phyloP scores from a whole-genome alignment of 805 yeast genomes.

The Candida nitratophila region DNA sequence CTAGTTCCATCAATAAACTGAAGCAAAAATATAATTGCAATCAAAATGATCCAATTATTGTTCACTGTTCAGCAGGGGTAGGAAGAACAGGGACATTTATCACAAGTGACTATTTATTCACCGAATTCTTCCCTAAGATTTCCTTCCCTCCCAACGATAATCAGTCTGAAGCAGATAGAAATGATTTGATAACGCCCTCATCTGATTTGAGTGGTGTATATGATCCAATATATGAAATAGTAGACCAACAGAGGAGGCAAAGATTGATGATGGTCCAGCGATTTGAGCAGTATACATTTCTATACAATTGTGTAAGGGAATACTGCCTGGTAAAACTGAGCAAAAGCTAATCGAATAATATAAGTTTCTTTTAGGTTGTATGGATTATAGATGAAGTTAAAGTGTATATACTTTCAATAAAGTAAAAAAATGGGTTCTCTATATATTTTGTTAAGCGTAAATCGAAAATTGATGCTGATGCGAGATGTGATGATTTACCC shows the following conservation, averaged over 20 bases:
- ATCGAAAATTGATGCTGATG: too few relatives aligned
- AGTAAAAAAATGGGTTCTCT: too few relatives aligned
- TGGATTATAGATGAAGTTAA: too few relatives aligned
- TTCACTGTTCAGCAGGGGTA: slow-evolving; percentile 57
- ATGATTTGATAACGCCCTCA: slow-evolving; percentile 13
- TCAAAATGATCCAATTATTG: slow-evolving; percentile 24
- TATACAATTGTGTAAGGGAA: slow-evolving; percentile 32
- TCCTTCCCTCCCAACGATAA: neutral
- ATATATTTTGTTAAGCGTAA: too few relatives aligned
- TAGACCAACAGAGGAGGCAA: slow-evolving; percentile 39
- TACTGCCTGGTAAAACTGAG: slow-evolving; percentile 8
- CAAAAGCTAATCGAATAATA: neutral
- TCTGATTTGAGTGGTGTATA: slow-evolving; percentile 9
- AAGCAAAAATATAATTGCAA: neutral
- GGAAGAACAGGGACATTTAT: slow-evolving; percentile 52
- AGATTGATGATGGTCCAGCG: slow-evolving; percentile 51
- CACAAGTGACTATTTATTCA: slow-evolving; percentile 32
- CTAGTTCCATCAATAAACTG: slow-evolving; percentile 9
- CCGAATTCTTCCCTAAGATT: neutral
- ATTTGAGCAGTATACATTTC: slow-evolving; percentile 40
- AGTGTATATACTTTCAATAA: too few relatives aligned
- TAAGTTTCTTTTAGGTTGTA: too few relatives aligned
- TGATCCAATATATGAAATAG: slow-evolving; percentile 37
- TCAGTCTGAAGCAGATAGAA: neutral
- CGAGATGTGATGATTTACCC: too few relatives aligned